phyloP scores from a whole-genome alignment of 73 alveolate species.

The Tetrahymena elliotti region DNA sequence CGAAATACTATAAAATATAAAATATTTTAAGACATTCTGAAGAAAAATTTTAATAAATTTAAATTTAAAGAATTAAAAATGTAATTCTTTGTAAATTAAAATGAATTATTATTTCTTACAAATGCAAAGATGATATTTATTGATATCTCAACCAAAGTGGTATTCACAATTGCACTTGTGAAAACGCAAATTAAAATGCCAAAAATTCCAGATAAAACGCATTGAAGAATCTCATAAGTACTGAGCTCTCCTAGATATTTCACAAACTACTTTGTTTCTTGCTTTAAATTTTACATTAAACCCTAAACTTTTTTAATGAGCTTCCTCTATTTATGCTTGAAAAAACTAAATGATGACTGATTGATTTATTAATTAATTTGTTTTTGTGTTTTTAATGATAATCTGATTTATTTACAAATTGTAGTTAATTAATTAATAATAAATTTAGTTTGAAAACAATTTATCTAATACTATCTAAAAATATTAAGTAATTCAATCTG shows the following conservation, averaged over 20 bases:
- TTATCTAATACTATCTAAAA: neutral
- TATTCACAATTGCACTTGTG: slow-evolving; percentile 9
- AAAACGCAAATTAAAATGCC: slow-evolving; percentile 16
- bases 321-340: neutral
- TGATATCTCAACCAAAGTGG: slow-evolving; percentile 31
- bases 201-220: slow-evolving; percentile 12
- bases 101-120: neutral
- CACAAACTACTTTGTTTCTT: neutral
- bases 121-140: slow-evolving; percentile 8
- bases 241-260: neutral
- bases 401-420: neutral
- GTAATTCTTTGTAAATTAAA: neutral
- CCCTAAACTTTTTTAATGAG: neutral
- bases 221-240: neutral
- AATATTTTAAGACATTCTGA: neutral
- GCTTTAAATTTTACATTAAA: neutral
- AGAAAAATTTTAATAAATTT: neutral
- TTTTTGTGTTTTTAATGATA: neutral
- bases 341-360: neutral
- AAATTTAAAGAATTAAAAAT: neutral
- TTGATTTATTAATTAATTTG: too few species aligned
- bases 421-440: neutral
- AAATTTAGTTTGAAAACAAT: neutral
- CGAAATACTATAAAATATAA: slow-evolving; percentile 15
- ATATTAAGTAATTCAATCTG: neutral